Evolutionary conservation across 805 yeast species (phyloP).

Genomic region (Nakazawaea ishiwadae): DNA sequence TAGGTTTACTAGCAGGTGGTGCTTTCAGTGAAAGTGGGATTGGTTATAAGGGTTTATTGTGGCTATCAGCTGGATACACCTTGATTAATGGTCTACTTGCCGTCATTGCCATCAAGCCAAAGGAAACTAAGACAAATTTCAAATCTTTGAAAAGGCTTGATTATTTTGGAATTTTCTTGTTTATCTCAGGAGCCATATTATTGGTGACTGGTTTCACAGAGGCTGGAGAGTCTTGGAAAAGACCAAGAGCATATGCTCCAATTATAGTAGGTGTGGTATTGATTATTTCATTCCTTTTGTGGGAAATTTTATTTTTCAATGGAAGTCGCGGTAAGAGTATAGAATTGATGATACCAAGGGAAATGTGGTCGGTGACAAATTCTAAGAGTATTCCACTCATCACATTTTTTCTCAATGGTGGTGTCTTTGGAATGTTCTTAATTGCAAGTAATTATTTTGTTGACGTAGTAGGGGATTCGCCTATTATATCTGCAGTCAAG

Average conservation of each 20-base stretch:
- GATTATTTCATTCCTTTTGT: slow-evolving; percentile 22
- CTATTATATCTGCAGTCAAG: neutral
- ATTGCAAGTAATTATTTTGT: neutral
- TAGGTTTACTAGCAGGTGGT: slow-evolving; percentile 40
- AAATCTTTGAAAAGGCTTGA: slow-evolving; percentile 26
- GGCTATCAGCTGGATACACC: slow-evolving; percentile 30
- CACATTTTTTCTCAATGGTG: neutral
- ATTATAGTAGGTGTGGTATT: slow-evolving; percentile 32
- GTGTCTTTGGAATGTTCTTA: neutral
- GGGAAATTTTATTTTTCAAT: slow-evolving; percentile 22
- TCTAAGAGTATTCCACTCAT: slow-evolving; percentile 20
- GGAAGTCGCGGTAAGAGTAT: slow-evolving; percentile 16
- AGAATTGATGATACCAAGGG: slow-evolving; percentile 24
- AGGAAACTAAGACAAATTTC: slow-evolving; percentile 21
- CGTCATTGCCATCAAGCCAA: slow-evolving; percentile 25
- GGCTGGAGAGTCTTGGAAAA: slow-evolving; percentile 39
- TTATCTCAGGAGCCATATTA: slow-evolving; percentile 31
- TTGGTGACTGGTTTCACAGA: slow-evolving; percentile 40
- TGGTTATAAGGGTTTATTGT: slow-evolving; percentile 37
- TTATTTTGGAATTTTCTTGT: slow-evolving; percentile 27
- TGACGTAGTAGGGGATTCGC: neutral
- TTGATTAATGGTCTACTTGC: slow-evolving; percentile 18
- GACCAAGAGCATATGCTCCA: slow-evolving; percentile 36
- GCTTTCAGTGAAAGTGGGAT: slow-evolving; percentile 32
- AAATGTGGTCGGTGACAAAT: slow-evolving; percentile 22